phyloP scores from a whole-genome alignment of 2,329 filamentous ascomycete genomes.

The Monilinia laxa region DNA sequence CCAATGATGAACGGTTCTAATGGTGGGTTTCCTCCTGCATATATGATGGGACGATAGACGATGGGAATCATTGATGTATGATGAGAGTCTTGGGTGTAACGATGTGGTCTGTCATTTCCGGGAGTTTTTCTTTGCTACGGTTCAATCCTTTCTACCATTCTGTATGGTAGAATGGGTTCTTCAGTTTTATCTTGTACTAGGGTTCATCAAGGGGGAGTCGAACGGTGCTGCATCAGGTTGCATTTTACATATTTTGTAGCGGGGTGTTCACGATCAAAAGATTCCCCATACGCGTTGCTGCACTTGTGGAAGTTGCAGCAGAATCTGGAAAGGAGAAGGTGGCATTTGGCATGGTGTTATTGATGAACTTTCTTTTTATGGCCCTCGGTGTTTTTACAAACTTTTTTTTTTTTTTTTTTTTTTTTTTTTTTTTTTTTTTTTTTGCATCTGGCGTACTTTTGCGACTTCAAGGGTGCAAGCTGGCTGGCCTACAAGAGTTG shows the following conservation, averaged over 20 bases:
- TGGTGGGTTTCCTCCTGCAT: constrained; percentile 39
- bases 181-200: constrained; percentile 30
- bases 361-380: constrained; percentile 26
- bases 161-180: constrained; percentile 24
- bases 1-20: constrained; percentile 37
- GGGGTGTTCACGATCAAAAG: constrained; percentile 40
- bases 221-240: constrained; percentile 35
- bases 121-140: constrained; percentile 27
- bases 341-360: constrained; percentile 38
- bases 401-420: constrained; percentile 28
- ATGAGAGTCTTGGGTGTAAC: constrained; percentile 6
- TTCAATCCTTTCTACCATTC: constrained; percentile 6
- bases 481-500: constrained; percentile 35
- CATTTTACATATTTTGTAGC: constrained; percentile 37
- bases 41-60: constrained; percentile 42
- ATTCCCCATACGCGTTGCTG: constrained; percentile 40
- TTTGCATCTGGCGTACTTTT: constrained; percentile 33
- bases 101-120: constrained; percentile 22
- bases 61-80: constrained; percentile 15
- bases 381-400: constrained; percentile 32
- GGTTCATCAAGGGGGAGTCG: constrained; percentile 35
- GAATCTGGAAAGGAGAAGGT: constrained; percentile 33
- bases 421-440: too few relatives aligned
- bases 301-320: constrained; percentile 39
- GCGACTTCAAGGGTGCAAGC: constrained; percentile 36